A percentile compares a stretch with the other conserved stretches of the same genome.
Evolutionary conservation across 2,329 filamentous ascomycete species (phyloP).

Genomic region (Nemania sp.): DNA sequence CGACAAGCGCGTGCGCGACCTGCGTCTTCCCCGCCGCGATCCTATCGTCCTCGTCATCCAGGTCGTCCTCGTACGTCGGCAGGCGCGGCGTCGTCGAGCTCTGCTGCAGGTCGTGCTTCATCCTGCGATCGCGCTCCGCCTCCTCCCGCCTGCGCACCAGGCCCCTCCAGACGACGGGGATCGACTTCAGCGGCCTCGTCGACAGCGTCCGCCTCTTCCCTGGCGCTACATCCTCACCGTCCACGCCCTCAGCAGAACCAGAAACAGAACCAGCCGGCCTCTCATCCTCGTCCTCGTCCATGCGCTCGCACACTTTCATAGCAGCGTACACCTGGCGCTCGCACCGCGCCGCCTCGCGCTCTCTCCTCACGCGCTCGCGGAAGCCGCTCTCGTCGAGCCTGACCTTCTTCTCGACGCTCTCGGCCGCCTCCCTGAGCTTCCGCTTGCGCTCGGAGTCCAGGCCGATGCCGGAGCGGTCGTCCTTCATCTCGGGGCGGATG

Average conservation of each 20-base stretch:
- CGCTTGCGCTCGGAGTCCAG: slow-evolving; percentile 82
- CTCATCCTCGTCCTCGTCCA: slow-evolving; percentile 73
- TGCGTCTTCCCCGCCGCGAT: slow-evolving; percentile 65
- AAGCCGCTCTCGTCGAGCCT: slow-evolving; percentile 73
- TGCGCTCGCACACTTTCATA: slow-evolving; percentile 79
- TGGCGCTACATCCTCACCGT: slow-evolving; percentile 23
- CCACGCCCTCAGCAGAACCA: slow-evolving; percentile 8
- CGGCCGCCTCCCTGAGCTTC: slow-evolving; percentile 68
- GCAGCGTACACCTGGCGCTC: slow-evolving; percentile 76
- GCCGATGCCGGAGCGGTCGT: slow-evolving; percentile 81
- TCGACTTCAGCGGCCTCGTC: slow-evolving; percentile 62
- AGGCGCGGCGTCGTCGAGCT: slow-evolving; percentile 62
- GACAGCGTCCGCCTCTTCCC: slow-evolving; percentile 45
- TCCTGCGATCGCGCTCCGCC: slow-evolving; percentile 68
- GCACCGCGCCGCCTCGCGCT: slow-evolving; percentile 68
- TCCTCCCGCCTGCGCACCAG: slow-evolving; percentile 72
- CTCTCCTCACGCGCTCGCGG: slow-evolving; percentile 70
- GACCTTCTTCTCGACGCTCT: slow-evolving; percentile 60
- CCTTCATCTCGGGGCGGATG: slow-evolving; percentile 75
- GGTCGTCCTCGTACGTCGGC: slow-evolving; percentile 69
- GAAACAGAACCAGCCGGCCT: slow-evolving; percentile 27
- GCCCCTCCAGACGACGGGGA: slow-evolving; percentile 80
- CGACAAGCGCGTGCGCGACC: slow-evolving; percentile 62
- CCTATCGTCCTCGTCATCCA: slow-evolving; percentile 74
- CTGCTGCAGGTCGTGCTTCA: slow-evolving; percentile 69